Conservation (phyloP, 805 yeast species). For the Zygotorulaspora sp. region DNA sequence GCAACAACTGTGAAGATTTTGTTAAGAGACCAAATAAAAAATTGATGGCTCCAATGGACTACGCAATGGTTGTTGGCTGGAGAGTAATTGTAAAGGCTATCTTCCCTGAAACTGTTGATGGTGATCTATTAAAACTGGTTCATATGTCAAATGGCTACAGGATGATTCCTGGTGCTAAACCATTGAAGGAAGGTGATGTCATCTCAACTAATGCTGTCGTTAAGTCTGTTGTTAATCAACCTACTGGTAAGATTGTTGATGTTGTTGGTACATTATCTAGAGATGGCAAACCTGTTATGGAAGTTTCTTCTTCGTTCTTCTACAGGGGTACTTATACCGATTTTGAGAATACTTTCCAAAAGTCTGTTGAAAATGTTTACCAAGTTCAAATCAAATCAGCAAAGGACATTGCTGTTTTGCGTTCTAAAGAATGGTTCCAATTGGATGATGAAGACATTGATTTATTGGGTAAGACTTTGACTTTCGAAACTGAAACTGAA, state of each 20-base stretch:
- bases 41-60: slow-evolving; percentile 96
- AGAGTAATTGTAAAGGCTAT: slow-evolving; percentile 96
- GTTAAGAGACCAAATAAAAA: slow-evolving; percentile 81
- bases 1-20: slow-evolving; percentile 94
- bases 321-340: slow-evolving; percentile 91
- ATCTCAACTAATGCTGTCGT: slow-evolving; percentile 81
- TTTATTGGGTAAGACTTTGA: slow-evolving; percentile 71
- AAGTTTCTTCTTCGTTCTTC: slow-evolving; percentile 90
- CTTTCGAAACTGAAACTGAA: slow-evolving; percentile 83
- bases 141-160: slow-evolving; percentile 93
- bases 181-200: slow-evolving; percentile 81
- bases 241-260: slow-evolving; percentile 92
- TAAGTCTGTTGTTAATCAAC: slow-evolving; percentile 82
- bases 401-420: slow-evolving; percentile 88
- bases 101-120: slow-evolving; percentile 94
- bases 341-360: slow-evolving; percentile 88
- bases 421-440: slow-evolving; percentile 97
- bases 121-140: slow-evolving; percentile 89
- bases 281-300: slow-evolving; percentile 78
- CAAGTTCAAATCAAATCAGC: slow-evolving; percentile 66
- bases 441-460: slow-evolving; percentile 63
- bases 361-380: slow-evolving; percentile 80
- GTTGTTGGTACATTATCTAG: slow-evolving; percentile 85
- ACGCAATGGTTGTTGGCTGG: slow-evolving; percentile 98
- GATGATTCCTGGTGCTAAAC: slow-evolving; percentile 87